phyloP scores from a whole-genome alignment of 202 grass and related monocot species.

The Saccharum hybrid region DNA sequence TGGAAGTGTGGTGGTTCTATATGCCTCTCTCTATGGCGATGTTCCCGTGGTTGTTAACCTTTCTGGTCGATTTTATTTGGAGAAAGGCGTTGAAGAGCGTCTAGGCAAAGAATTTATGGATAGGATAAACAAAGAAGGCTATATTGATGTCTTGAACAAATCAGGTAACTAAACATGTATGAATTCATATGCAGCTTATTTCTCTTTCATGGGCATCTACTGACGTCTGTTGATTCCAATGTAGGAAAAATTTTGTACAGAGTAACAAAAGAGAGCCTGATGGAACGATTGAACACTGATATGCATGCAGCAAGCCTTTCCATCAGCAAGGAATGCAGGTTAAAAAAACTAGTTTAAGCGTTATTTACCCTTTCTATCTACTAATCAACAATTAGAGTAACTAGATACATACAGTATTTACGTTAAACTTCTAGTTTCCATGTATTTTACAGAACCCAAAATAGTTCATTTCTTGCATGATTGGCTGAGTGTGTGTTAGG shows the following conservation, averaged over 20 bases:
- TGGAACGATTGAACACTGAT: constrained; percentile 77
- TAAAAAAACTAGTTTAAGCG: constrained; percentile 5
- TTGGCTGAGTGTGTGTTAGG: neutral
- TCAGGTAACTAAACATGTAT: constrained; percentile 48
- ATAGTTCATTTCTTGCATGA: neutral
- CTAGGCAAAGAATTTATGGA: constrained; percentile 72
- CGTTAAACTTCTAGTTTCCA: neutral
- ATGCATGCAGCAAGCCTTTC: constrained; percentile 71
- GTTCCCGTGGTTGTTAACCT: constrained; percentile 70
- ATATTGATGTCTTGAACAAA: constrained; percentile 65
- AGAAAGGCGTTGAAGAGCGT: constrained; percentile 65
- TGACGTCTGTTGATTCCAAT: constrained; percentile 34
- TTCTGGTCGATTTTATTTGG: constrained; percentile 81
- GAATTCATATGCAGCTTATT: neutral
- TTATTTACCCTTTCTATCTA: neutral
- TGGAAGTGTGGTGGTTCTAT: constrained; percentile 84
- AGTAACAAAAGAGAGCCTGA: constrained; percentile 84
- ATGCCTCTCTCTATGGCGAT: constrained; percentile 76
- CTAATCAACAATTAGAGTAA: neutral
- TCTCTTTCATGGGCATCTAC: constrained; percentile 16
- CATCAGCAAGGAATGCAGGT: constrained; percentile 86
- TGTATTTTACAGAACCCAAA: neutral
- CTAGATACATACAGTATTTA: constrained; percentile 2
- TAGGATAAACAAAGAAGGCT: constrained; percentile 76
- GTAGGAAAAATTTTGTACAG: constrained; percentile 56